These are phyloP conservation scores for Allium cepa DNA, from an alignment of 106 monocot species.

Conservation along the genomic window DNA sequence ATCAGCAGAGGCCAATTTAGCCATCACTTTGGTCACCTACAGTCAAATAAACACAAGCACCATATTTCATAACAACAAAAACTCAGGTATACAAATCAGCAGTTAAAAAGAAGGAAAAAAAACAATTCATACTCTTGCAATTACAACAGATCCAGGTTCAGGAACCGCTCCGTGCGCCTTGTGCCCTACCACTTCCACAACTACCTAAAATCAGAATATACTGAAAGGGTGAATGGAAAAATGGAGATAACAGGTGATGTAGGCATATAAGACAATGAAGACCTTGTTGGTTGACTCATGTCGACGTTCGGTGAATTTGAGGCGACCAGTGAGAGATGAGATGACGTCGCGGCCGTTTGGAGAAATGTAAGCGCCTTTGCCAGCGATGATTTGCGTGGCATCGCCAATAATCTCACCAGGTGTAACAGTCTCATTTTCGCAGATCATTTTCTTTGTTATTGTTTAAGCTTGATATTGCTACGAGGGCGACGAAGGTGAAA, in stretches of 20 bases:
- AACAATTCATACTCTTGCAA: slow-evolving; percentile 44
- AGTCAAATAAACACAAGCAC: background rate
- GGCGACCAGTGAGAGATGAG: slow-evolving; percentile 52
- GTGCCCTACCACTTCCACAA: slow-evolving; percentile 64
- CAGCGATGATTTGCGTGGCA: slow-evolving; percentile 29
- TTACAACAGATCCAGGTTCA: slow-evolving; percentile 55
- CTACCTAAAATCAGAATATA: slow-evolving; percentile 9
- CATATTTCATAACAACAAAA: background rate
- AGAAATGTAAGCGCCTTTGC: slow-evolving; percentile 47
- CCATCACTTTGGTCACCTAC: slow-evolving; percentile 96
- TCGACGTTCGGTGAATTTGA: slow-evolving; percentile 22
- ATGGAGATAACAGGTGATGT: slow-evolving; percentile 9
- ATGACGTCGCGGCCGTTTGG: slow-evolving; percentile 45
- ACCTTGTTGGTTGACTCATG: slow-evolving; percentile 56
- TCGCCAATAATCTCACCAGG: slow-evolving; percentile 58
- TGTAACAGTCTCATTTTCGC: slow-evolving; percentile 33
- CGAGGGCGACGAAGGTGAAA: too few relatives aligned
- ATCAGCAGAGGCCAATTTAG: slow-evolving; percentile 73
- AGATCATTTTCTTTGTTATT: too few relatives aligned
- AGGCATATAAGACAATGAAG: background rate
- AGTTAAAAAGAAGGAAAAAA: background rate
- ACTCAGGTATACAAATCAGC: background rate
- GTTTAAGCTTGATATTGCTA: too few relatives aligned
- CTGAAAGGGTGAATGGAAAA: background rate
- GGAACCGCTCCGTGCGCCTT: slow-evolving; percentile 78